These are phyloP conservation scores for Lablab purpureus DNA, from an alignment of 306 rosid genomes.

Conservation along the genomic window DNA sequence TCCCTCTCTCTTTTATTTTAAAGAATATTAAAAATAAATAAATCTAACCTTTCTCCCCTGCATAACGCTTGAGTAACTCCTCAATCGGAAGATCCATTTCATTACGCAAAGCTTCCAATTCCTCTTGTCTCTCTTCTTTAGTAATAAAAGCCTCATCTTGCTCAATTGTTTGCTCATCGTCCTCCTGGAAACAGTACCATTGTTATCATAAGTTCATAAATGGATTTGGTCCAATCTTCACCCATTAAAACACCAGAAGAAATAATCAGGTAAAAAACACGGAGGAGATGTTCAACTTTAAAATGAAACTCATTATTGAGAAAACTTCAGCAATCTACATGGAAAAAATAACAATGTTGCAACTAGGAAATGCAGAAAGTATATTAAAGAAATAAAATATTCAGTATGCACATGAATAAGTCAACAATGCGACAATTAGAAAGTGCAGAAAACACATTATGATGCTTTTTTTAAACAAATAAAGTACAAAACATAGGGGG, in stretches of 20 bases:
- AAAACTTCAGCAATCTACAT: constrained; percentile 29
- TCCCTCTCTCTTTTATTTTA: constrained; percentile 35
- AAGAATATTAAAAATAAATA: background rate
- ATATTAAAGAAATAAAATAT: background rate
- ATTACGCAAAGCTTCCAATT: constrained; percentile 80
- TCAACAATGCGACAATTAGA: too few species aligned
- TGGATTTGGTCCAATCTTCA: constrained; percentile 31
- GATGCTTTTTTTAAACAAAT: background rate
- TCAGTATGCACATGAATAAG: too few species aligned
- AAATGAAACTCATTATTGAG: constrained; percentile 34
- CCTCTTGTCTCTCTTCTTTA: constrained; percentile 83
- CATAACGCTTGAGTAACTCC: constrained; percentile 86
- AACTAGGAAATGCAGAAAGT: constrained; percentile 35
- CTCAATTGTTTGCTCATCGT: constrained; percentile 88
- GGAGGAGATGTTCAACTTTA: constrained; percentile 33
- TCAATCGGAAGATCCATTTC: constrained; percentile 95
- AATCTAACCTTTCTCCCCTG: constrained; percentile 60
- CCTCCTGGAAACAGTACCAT: constrained; percentile 79
- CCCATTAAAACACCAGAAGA: constrained; percentile 42
- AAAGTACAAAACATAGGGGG: constrained; percentile 12
- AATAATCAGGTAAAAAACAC: constrained; percentile 42
- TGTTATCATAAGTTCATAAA: constrained; percentile 39
- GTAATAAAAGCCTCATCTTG: constrained; percentile 92
- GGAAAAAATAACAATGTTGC: constrained; percentile 24
- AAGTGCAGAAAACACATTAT: constrained; percentile 24